Percentiles rank a stretch among this genome's conserved stretches.
These are phyloP conservation scores for Trametes polyzona DNA, from an alignment of 1,284 basidiomycete species.

Conservation along the genomic window DNA sequence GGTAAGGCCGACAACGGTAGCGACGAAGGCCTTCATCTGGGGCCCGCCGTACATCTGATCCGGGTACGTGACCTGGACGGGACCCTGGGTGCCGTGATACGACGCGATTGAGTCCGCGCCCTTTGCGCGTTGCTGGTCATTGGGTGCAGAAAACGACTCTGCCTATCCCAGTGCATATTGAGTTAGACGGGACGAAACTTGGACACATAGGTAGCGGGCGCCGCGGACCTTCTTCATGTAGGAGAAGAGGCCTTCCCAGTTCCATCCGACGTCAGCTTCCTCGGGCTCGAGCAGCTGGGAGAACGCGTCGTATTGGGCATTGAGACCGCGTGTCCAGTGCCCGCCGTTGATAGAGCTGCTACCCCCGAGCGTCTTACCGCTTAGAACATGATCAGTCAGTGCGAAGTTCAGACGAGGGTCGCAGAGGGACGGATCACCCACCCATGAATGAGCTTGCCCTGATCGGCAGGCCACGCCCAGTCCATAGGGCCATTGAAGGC, in stretches of 20 bases:
- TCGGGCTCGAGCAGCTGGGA: slow-evolving; percentile 51
- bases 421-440: too few relatives aligned
- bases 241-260: slow-evolving; percentile 54
- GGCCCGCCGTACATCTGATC: slow-evolving; percentile 60
- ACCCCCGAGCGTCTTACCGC: slow-evolving; percentile 57
- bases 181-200: not conserved
- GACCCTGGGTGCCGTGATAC: slow-evolving; percentile 59
- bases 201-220: not conserved
- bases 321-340: slow-evolving; percentile 57
- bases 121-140: slow-evolving; percentile 48
- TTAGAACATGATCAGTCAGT: too few relatives aligned
- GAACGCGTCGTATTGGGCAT: slow-evolving; percentile 63
- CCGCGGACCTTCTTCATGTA: slow-evolving; percentile 50
- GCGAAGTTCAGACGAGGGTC: too few relatives aligned
- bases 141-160: slow-evolving; percentile 59
- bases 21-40: slow-evolving; percentile 54
- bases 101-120: slow-evolving; percentile 49
- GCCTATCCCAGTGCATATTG: slow-evolving; percentile 37
- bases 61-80: slow-evolving; percentile 55
- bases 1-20: slow-evolving; percentile 50
- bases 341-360: slow-evolving; percentile 64
- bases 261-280: slow-evolving; percentile 56
- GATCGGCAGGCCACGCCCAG: slow-evolving; percentile 54
- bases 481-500: slow-evolving; percentile 52
- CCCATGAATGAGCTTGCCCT: slow-evolving; percentile 50